These are phyloP conservation scores for Tillandsia leiboldiana DNA, from an alignment of 176 grass and related monocot genomes.

Conservation along the genomic window DNA sequence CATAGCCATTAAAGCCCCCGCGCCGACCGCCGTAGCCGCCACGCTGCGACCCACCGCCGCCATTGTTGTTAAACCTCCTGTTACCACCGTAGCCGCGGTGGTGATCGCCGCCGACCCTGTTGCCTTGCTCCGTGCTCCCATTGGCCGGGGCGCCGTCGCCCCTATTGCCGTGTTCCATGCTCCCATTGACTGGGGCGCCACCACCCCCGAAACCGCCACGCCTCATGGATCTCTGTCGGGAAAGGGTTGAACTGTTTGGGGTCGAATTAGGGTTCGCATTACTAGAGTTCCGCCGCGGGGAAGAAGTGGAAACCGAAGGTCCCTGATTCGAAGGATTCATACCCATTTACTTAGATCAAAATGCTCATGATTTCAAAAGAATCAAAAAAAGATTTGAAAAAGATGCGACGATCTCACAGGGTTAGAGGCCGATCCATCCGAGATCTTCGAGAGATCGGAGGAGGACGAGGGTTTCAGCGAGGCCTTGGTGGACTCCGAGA, in stretches of 20 bases:
- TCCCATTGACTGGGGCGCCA: slow-evolving; percentile 1
- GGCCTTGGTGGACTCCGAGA: slow-evolving; percentile 41
- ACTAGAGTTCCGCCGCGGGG: background rate
- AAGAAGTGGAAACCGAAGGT: slow-evolving; percentile 3
- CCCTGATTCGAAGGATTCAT: background rate
- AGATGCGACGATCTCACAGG: slow-evolving; percentile 37
- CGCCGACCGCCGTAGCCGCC: slow-evolving; percentile 33
- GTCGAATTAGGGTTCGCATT: background rate
- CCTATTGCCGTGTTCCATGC: slow-evolving; percentile 20
- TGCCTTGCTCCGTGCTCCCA: slow-evolving; percentile 18
- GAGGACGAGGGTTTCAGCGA: slow-evolving; percentile 21
- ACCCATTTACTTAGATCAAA: slow-evolving; percentile 7
- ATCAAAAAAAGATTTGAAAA: slow-evolving; percentile 8
- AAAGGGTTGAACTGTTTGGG: slow-evolving; percentile 1
- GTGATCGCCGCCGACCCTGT: slow-evolving; percentile 15
- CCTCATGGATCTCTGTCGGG: slow-evolving; percentile 10
- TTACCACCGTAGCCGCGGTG: slow-evolving; percentile 45
- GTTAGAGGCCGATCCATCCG: slow-evolving; percentile 10
- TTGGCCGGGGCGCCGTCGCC: background rate
- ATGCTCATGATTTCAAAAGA: background rate
- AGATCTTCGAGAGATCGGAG: slow-evolving; percentile 26
- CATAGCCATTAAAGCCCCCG: slow-evolving; percentile 11
- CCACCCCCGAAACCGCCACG: slow-evolving; percentile 6
- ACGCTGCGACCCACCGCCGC: slow-evolving; percentile 39
- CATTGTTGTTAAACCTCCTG: slow-evolving; percentile 50